A percentile compares a stretch with the other conserved stretches of the same genome.
Evolutionary conservation across 176 grass and related monocot genomes (phyloP).

Genomic region (Themeda triandra): DNA sequence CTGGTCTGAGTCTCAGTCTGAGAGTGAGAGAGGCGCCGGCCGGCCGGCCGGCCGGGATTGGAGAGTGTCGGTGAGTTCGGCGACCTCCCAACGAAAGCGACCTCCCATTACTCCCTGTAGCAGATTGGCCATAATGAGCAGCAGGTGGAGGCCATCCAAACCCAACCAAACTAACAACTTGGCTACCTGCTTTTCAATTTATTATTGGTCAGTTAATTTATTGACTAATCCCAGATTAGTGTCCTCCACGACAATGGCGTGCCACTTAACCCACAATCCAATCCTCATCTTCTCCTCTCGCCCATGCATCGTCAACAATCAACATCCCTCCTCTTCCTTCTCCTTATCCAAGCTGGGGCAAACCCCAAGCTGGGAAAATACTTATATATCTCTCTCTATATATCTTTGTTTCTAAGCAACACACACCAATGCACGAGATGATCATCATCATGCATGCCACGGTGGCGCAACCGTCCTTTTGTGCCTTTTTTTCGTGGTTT

Average conservation of each 20-base stretch:
- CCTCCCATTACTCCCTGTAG: not conserved
- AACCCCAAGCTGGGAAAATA: not conserved
- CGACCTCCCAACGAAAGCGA: conserved; percentile 2
- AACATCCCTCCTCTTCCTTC: not conserved
- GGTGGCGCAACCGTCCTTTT: not conserved
- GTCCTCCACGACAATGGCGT: conserved; percentile 15
- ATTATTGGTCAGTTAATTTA: not conserved
- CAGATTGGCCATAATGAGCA: no score
- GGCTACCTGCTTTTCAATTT: not conserved
- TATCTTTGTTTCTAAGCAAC: conserved; percentile 6
- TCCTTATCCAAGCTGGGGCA: conserved; percentile 42
- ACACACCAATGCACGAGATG: not conserved
- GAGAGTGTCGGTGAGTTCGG: not conserved
- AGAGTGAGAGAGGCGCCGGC: not conserved
- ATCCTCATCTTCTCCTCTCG: not conserved
- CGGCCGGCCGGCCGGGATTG: not conserved
- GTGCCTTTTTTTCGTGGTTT: not conserved
- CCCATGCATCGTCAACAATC: not conserved
- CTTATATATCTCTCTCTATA: not conserved
- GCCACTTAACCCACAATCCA: conserved; percentile 23
- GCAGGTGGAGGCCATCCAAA: conserved; percentile 12
- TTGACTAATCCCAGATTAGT: not conserved
- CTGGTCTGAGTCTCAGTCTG: no score
- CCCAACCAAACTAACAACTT: not conserved
- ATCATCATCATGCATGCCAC: not conserved